Base-by-base conservation (phyloP, 2,329 filamentous ascomycete genomes). In the Clarireedia paspali region DNA sequence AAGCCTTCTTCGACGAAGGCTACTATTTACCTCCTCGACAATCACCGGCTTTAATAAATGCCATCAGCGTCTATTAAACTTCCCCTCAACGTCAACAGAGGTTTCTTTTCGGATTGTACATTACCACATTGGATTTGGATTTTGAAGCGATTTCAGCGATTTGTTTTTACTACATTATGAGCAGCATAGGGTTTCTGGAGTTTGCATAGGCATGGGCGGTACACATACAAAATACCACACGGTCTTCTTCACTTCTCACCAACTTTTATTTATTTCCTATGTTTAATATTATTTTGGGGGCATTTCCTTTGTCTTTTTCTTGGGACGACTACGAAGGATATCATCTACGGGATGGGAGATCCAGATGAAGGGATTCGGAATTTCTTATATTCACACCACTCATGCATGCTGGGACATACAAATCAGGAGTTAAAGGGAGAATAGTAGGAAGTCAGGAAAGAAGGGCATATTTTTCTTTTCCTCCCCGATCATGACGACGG, bases 51-150 rank as follows among this genome's bases (percentile, higher is more conserved):
- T 70, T 77, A 60, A 66, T 68, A 58, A 65, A 60, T 52, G 64
- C 66, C 5, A 75, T 79, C 65, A 73, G 75, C 63, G 76, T 76
- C 50, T 80, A 74, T 62, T 80, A 66, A 63, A 47, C 23, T 17
- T 46, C 20, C 20, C 1, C 7, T 17, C 0, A 9, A 26, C 38
- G 20, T 53, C 27, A 23, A 6, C 40, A 49, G 38, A 40, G 17
- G 48, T 34, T 36, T 27, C n/a, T 44, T 51, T 46, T 55, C 24
- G 47, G 47, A 56, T 55, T 55, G 50, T 55, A 53, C 47, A 50
- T 60, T 56, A 47, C 30, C 30, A 50, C 51, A 51, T 53, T 53
- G 38, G 48, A 54, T 55, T 58, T 58, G 57, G 59, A 55, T 58
- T 60, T 63, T 58, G 57, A 53, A 46, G 59, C 57, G 59, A 52